Conservation (phyloP, 2,329 filamentous ascomycete genomes). For the Stagonosporopsis cucurbitacearum region DNA sequence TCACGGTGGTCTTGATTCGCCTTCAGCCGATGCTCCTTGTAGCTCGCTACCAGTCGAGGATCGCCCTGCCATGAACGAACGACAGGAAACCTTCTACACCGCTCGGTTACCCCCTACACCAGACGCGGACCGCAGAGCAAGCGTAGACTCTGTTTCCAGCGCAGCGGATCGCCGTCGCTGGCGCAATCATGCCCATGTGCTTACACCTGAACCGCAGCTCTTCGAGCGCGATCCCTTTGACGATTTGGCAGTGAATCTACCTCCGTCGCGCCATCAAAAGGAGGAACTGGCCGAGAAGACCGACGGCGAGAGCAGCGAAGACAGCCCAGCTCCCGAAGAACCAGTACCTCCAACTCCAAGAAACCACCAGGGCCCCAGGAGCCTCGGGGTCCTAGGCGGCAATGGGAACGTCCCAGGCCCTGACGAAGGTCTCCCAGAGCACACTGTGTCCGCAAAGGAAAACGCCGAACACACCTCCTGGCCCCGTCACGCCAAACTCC, state of each 20-base stretch:
- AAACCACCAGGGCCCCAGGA: neutral
- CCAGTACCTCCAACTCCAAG: neutral
- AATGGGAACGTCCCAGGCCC: slow-evolving; percentile 1
- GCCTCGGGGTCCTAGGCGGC: neutral
- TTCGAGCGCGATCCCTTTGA: slow-evolving; percentile 31
- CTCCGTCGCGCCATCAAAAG: neutral
- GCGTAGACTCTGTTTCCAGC: slow-evolving; percentile 24
- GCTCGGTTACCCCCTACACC: neutral
- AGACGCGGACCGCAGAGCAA: neutral
- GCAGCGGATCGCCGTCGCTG: slow-evolving; percentile 30
- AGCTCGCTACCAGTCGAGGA: neutral
- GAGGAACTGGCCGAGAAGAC: neutral
- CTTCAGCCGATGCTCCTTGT: neutral
- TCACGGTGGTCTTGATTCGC: neutral
- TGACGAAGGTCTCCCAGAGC: neutral
- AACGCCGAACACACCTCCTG: neutral
- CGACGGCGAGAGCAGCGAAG: neutral
- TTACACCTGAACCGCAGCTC: slow-evolving; percentile 25
- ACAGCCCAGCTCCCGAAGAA: neutral
- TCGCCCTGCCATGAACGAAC: slow-evolving; percentile 8
- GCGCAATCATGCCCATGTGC: slow-evolving; percentile 32
- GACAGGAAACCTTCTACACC: slow-evolving; percentile 15
- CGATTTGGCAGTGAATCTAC: slow-evolving; percentile 2
- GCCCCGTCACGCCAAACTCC: slow-evolving; percentile 4
- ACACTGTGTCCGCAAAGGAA: neutral